Evolutionary conservation across 1,284 basidiomycete genomes (phyloP).

Genomic region (Boletus nobilissimus): DNA sequence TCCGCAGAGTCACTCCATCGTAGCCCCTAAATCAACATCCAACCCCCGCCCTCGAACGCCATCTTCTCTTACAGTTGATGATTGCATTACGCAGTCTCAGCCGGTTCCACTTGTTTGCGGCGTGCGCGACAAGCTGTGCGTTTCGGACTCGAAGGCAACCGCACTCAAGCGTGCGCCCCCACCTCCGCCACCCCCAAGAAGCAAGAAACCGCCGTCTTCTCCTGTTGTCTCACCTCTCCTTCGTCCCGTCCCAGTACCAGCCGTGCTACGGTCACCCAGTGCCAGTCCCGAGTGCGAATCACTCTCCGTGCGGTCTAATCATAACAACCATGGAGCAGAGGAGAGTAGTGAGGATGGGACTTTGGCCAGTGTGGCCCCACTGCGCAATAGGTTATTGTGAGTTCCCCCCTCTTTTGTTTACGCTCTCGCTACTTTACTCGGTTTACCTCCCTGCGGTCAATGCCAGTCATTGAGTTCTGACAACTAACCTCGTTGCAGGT

Average conservation of each 20-base stretch:
- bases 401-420: slow-evolving; percentile 41
- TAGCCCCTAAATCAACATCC: slow-evolving; percentile 43
- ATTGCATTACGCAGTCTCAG: slow-evolving; percentile 33
- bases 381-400: slow-evolving; percentile 64
- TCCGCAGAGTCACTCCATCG: slow-evolving; percentile 28
- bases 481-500: slow-evolving; percentile 23
- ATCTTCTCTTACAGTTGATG: slow-evolving; percentile 50
- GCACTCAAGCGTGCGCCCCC: slow-evolving; percentile 62
- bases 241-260: slow-evolving; percentile 54
- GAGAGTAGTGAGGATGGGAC: slow-evolving; percentile 36
- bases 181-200: slow-evolving; percentile 64
- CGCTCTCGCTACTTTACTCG: not conserved
- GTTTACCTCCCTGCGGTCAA: not conserved
- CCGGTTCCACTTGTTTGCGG: slow-evolving; percentile 35
- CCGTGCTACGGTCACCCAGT: slow-evolving; percentile 37
- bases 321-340: slow-evolving; percentile 33
- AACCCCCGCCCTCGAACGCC: slow-evolving; percentile 56
- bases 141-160: slow-evolving; percentile 56
- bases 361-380: slow-evolving; percentile 52
- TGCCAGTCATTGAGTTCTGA: not conserved
- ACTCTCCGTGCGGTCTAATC: slow-evolving; percentile 33
- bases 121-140: slow-evolving; percentile 47
- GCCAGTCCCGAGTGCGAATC: slow-evolving; percentile 40
- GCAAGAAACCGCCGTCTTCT: slow-evolving; percentile 52
- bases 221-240: slow-evolving; percentile 55